Conservation (phyloP, 495 filamentous ascomycete species). For the Talaromyces proteolyticus region DNA sequence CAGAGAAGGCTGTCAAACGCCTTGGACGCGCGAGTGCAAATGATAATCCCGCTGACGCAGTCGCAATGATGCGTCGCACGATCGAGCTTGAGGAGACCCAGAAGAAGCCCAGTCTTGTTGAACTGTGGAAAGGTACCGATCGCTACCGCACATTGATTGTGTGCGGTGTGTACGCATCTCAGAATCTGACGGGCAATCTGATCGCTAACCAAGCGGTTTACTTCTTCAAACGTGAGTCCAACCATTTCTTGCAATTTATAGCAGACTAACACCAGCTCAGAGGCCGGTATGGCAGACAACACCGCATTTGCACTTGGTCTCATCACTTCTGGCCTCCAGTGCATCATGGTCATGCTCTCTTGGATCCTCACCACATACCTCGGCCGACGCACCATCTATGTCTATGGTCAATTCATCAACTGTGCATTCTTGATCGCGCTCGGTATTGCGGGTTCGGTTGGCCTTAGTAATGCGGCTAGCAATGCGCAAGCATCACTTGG, state of each 20-base stretch:
- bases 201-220: conserved; percentile 21
- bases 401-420: conserved; percentile 36
- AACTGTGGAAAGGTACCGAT: conserved; percentile 22
- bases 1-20: conserved; percentile 26
- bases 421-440: conserved; percentile 30
- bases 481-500: conserved; percentile 48
- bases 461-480: conserved; percentile 19
- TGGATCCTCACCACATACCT: conserved; percentile 43
- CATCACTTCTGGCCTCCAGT: conserved; percentile 44
- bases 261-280: conserved; percentile 18
- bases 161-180: conserved; percentile 22
- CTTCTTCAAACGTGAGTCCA: conserved; percentile 22
- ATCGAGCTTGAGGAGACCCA: conserved; percentile 53
- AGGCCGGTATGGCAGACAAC: conserved; percentile 25
- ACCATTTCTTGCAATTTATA: conserved; percentile 10
- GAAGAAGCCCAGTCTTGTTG: conserved; percentile 32
- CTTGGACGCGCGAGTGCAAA: conserved; percentile 22
- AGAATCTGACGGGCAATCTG: conserved; percentile 21
- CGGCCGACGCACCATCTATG: conserved; percentile 40
- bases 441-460: conserved; percentile 41
- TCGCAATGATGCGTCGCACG: conserved; percentile 67
- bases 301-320: conserved; percentile 38
- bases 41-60: conserved; percentile 18
- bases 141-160: conserved; percentile 22
- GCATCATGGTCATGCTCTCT: conserved; percentile 46